phyloP scores from a whole-genome alignment of 2,329 filamentous ascomycete genomes.

The Diaporthe sp. region DNA sequence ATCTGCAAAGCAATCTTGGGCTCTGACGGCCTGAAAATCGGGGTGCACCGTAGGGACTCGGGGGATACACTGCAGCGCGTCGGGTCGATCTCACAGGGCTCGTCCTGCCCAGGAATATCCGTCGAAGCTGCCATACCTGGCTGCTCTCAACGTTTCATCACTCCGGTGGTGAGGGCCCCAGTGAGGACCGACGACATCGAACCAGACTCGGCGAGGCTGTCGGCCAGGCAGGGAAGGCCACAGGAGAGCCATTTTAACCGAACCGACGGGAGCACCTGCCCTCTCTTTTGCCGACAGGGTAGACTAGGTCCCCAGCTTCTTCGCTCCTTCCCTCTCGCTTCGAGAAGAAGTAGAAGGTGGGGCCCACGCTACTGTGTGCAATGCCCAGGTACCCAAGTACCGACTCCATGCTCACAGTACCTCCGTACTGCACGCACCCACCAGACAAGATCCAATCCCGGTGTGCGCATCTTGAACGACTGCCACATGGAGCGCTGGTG shows the following conservation, averaged over 20 bases:
- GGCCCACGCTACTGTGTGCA: background rate
- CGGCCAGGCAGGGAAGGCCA: constrained; percentile 1
- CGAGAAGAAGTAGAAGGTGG: constrained; percentile 6
- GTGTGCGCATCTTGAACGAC: too few relatives aligned
- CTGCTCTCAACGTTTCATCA: background rate
- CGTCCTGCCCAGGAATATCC: background rate
- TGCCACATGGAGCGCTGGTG: constrained; percentile 7
- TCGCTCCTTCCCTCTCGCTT: constrained; percentile 2
- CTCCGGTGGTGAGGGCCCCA: constrained; percentile 6
- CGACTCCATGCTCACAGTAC: background rate
- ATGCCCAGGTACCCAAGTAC: background rate
- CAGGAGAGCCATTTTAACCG: constrained; percentile 8
- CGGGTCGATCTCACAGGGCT: background rate
- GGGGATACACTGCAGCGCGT: background rate
- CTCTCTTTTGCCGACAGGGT: constrained; percentile 11
- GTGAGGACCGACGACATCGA: background rate
- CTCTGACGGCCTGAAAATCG: background rate
- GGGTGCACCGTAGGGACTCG: background rate
- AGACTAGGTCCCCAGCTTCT: constrained; percentile 2
- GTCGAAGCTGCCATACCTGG: background rate
- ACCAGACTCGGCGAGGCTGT: constrained; percentile 14
- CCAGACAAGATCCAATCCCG: background rate
- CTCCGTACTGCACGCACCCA: background rate
- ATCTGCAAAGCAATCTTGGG: constrained; percentile 8
- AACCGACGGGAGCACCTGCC: constrained; percentile 17